phyloP scores from a whole-genome alignment of 768 basidiomycete species.

The Asterophora lycoperdoides region DNA sequence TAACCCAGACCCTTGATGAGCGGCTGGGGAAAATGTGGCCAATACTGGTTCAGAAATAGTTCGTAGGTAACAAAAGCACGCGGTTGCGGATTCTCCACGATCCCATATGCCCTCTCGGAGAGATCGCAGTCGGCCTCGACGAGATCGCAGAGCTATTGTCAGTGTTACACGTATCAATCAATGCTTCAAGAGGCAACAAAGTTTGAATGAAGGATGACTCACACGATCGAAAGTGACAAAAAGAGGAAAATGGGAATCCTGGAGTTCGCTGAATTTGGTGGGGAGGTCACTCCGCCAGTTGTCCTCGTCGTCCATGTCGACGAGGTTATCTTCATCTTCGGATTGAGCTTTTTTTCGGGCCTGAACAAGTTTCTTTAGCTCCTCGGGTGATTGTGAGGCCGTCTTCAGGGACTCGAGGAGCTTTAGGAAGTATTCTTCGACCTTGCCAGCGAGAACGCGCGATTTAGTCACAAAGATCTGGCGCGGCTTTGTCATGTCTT shows the following conservation, averaged over 20 bases:
- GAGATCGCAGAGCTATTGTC: constrained; percentile 40
- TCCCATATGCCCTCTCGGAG: constrained; percentile 1
- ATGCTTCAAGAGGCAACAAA: neutral
- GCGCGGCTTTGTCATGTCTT: constrained; percentile 42
- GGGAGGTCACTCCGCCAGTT: constrained; percentile 45
- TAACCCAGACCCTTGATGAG: constrained; percentile 52
- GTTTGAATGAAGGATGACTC: constrained; percentile 11
- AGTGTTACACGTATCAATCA: neutral
- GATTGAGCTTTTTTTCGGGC: constrained; percentile 6
- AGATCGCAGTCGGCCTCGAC: constrained; percentile 43
- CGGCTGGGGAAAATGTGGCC: constrained; percentile 52
- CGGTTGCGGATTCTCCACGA: constrained; percentile 1
- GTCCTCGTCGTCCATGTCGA: constrained; percentile 40
- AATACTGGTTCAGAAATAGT: constrained; percentile 48
- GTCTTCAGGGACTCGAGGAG: constrained; percentile 41
- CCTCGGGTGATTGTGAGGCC: constrained; percentile 30
- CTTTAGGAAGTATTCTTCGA: constrained; percentile 61
- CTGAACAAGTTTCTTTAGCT: constrained; percentile 31
- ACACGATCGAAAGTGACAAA: constrained; percentile 67
- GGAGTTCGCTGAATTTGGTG: constrained; percentile 46
- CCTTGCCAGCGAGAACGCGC: constrained; percentile 58
- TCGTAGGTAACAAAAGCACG: constrained; percentile 39
- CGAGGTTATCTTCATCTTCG: constrained; percentile 22
- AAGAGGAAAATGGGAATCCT: constrained; percentile 62
- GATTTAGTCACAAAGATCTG: constrained; percentile 77